Conservation (phyloP, 495 filamentous ascomycete genomes). For the Rostrohypoxylon terebratum region DNA sequence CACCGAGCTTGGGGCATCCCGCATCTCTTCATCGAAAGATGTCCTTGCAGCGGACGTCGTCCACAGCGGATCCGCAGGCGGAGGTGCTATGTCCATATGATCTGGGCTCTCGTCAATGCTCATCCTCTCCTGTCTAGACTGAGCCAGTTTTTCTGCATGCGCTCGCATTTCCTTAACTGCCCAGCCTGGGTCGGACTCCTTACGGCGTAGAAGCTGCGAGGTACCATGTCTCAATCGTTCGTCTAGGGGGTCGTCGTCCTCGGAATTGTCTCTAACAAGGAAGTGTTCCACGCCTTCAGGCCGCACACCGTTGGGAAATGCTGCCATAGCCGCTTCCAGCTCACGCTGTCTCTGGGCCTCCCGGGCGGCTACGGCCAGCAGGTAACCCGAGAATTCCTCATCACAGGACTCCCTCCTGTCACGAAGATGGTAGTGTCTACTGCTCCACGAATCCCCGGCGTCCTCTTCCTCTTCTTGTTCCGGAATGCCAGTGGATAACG, state of each 20-base stretch:
- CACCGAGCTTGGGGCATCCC: constrained; percentile 55
- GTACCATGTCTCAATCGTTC: constrained; percentile 53
- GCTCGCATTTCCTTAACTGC: constrained; percentile 64
- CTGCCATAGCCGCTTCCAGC: constrained; percentile 61
- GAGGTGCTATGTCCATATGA: constrained; percentile 57
- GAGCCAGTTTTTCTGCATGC: constrained; percentile 54
- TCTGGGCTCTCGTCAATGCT: constrained; percentile 55
- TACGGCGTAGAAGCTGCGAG: constrained; percentile 53
- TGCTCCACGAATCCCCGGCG: constrained; percentile 54
- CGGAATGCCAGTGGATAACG: constrained; percentile 38
- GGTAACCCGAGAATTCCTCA: constrained; percentile 76
- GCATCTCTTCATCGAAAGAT: constrained; percentile 54
- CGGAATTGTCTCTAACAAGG: constrained; percentile 64
- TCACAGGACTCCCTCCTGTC: constrained; percentile 71
- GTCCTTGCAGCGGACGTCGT: constrained; percentile 50
- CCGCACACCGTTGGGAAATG: constrained; percentile 61
- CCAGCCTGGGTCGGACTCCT: constrained; percentile 63
- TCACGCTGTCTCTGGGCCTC: constrained; percentile 77
- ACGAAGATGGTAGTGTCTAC: constrained; percentile 49
- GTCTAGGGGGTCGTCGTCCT: constrained; percentile 52
- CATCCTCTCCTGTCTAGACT: constrained; percentile 35
- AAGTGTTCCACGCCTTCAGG: constrained; percentile 66
- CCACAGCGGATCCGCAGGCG: constrained; percentile 58
- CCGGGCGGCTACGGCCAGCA: constrained; percentile 78
- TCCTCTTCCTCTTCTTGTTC: constrained; percentile 32